Conservation (phyloP, 1,284 basidiomycete genomes). For the Mycena citricolor region DNA sequence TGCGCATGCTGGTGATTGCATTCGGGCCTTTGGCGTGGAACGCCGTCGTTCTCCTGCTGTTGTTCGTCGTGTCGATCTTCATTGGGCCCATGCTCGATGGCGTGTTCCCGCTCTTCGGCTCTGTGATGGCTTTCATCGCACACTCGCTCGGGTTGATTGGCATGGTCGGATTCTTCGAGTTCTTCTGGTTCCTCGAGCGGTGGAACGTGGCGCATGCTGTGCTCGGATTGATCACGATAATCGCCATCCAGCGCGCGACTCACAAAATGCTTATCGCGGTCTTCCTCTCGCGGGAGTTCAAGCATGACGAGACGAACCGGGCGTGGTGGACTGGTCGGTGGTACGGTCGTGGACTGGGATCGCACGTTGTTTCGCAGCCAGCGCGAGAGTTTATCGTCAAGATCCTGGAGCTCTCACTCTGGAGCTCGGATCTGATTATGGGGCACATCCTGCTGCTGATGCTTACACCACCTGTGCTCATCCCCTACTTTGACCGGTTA, state of each 20-base stretch:
- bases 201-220: conserved; percentile 93
- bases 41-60: conserved; percentile 78
- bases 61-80: conserved; percentile 91
- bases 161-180: conserved; percentile 90
- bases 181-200: conserved; percentile 92
- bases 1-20: conserved; percentile 90
- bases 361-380: conserved; percentile 85
- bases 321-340: conserved; percentile 98
- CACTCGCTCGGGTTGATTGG: conserved; percentile 81
- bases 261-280: conserved; percentile 91
- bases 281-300: conserved; percentile 92
- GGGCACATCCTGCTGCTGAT: conserved; percentile 71
- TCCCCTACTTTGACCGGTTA: conserved; percentile 72
- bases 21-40: conserved; percentile 96
- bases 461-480: conserved; percentile 68
- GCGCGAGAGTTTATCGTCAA: conserved; percentile 87
- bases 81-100: conserved; percentile 89
- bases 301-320: conserved; percentile 94
- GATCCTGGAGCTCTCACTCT: conserved; percentile 77
- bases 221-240: conserved; percentile 83
- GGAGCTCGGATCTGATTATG: conserved; percentile 72
- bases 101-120: conserved; percentile 82
- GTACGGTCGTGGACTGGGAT: conserved; percentile 88
- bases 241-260: conserved; percentile 84
- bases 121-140: conserved; percentile 85